Evolutionary conservation across 495 filamentous ascomycete genomes (phyloP).

Genomic region (Daldinia concentrica): DNA sequence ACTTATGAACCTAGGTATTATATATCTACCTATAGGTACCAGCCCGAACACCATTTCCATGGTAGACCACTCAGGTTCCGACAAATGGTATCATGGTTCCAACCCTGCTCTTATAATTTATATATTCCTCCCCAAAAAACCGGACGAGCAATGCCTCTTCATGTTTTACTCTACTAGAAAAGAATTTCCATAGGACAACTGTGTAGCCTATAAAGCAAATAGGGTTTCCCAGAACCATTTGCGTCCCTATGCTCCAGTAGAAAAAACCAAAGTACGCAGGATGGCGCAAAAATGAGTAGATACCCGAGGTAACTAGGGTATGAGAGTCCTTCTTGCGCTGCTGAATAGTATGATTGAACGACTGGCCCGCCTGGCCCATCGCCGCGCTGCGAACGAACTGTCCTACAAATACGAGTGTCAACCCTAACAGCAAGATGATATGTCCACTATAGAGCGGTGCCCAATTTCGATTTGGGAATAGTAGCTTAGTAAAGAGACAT

Average conservation of each 20-base stretch:
- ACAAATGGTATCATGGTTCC: constrained; percentile 79
- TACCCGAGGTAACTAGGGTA: constrained; percentile 78
- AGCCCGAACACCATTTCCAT: constrained; percentile 24
- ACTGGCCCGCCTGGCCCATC: constrained; percentile 88
- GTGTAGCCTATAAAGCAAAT: constrained; percentile 79
- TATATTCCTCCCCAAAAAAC: constrained; percentile 90
- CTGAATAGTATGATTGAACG: constrained; percentile 91
- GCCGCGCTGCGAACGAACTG: constrained; percentile 78
- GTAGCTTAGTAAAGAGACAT: constrained; percentile 65
- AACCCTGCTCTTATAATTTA: constrained; percentile 72
- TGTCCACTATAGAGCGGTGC: constrained; percentile 46
- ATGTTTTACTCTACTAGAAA: constrained; percentile 72
- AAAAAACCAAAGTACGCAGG: constrained; percentile 98
- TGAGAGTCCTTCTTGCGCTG: constrained; percentile 71
- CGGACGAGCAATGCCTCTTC: constrained; percentile 80
- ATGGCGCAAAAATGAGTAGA: constrained; percentile 73
- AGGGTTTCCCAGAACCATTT: constrained; percentile 86
- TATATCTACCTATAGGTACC: constrained; percentile 11
- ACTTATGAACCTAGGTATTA: constrained; percentile 13
- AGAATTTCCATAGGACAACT: constrained; percentile 84
- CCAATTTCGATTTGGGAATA: constrained; percentile 65
- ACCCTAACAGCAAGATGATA: constrained; percentile 60
- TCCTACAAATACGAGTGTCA: constrained; percentile 72
- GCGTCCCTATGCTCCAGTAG: constrained; percentile 96
- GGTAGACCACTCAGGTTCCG: constrained; percentile 11